Percentiles rank a stretch among this genome's conserved stretches.
These are phyloP conservation scores for Kokia cookei DNA, from an alignment of 441 rosid species.

Conservation along the genomic window DNA sequence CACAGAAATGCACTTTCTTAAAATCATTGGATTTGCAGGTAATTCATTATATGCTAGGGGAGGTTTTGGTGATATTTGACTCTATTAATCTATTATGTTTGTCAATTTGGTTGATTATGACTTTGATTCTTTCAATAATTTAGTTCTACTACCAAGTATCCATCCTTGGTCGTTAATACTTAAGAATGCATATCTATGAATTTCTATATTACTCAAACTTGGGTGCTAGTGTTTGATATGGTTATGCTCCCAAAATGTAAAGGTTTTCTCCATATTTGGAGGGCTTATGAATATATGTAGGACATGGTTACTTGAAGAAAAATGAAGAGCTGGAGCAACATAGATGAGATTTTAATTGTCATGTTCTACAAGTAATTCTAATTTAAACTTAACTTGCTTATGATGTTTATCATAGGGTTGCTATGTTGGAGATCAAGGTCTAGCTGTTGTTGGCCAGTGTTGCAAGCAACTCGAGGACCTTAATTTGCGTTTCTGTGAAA, in stretches of 20 bases:
- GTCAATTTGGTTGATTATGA: not conserved
- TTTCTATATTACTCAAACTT: not conserved
- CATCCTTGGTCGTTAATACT: not conserved
- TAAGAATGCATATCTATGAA: not conserved
- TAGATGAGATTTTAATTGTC: not conserved
- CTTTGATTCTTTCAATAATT: not conserved
- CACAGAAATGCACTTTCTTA: constrained; percentile 52
- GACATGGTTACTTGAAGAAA: not conserved
- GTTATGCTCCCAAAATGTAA: not conserved
- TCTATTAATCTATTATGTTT: not conserved
- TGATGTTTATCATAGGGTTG: constrained; percentile 54
- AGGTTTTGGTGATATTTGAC: not conserved
- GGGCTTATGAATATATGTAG: not conserved
- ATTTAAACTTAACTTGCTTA: not conserved
- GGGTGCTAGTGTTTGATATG: not conserved
- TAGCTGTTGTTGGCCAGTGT: constrained; percentile 61
- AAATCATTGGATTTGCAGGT: constrained; percentile 85
- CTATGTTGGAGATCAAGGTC: constrained; percentile 81
- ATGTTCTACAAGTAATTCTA: not conserved
- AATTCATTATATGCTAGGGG: not conserved
- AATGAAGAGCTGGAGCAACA: not conserved
- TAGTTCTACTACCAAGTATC: not conserved
- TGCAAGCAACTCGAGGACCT: constrained; percentile 72
- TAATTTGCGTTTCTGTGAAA: constrained; percentile 81
- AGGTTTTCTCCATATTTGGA: not conserved